Conservation (phyloP, 257 asterid genomes). For the Solanum bulbocastanum region DNA sequence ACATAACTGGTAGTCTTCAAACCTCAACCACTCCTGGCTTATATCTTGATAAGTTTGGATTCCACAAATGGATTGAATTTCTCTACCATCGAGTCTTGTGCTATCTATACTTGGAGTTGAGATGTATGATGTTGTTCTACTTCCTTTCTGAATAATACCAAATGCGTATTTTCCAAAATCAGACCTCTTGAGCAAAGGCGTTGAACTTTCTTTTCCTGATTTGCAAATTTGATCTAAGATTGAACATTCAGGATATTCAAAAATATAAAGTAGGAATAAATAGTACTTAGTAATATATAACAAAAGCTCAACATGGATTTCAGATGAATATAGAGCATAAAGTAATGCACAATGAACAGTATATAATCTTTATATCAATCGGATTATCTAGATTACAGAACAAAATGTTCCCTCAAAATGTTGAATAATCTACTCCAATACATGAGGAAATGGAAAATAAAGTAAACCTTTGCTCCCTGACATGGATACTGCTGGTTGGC, state of each 20-base stretch:
- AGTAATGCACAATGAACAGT: neutral
- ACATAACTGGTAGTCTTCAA: neutral
- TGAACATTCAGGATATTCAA: too few relatives aligned
- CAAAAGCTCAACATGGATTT: neutral
- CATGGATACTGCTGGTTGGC: neutral
- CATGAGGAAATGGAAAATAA: neutral
- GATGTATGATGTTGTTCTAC: conserved; percentile 42
- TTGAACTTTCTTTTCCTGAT: neutral
- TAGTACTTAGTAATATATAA: neutral
- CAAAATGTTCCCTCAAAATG: too few relatives aligned
- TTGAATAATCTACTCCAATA: neutral
- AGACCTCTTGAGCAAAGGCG: neutral
- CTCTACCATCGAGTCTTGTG: conserved; percentile 17
- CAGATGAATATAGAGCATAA: neutral
- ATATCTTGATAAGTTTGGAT: conserved; percentile 49
- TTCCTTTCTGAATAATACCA: conserved; percentile 18
- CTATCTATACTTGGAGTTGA: conserved; percentile 44
- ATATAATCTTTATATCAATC: neutral
- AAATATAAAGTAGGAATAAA: too few relatives aligned
- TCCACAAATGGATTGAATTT: conserved; percentile 62
- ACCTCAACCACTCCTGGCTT: conserved; percentile 53
- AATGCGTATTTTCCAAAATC: neutral
- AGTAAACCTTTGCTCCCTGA: neutral
- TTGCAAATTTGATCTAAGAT: neutral
- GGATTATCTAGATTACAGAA: neutral